phyloP scores from a whole-genome alignment of 2,329 filamentous ascomycete genomes.

The Colletotrichum sublineola region DNA sequence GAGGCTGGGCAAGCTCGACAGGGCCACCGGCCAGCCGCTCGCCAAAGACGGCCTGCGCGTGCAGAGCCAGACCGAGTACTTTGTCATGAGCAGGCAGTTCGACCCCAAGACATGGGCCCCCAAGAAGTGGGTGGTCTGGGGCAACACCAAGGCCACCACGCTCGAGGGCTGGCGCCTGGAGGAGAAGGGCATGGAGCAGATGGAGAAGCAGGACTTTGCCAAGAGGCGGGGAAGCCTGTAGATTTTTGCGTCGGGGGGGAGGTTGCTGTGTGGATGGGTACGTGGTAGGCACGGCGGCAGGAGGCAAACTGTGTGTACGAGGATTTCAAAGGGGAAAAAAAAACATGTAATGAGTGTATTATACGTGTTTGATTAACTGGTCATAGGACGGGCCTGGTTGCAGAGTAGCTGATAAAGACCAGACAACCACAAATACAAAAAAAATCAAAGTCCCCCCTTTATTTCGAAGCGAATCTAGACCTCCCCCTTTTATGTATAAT shows the following conservation, averaged over 20 bases:
- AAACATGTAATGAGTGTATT: constrained; percentile 44
- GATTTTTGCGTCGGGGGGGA: constrained; percentile 32
- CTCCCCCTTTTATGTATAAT: not conserved
- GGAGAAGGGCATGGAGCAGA: constrained; percentile 53
- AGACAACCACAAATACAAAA: constrained; percentile 17
- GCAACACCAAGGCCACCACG: constrained; percentile 69
- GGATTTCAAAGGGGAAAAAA: constrained; percentile 2
- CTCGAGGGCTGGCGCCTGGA: constrained; percentile 55
- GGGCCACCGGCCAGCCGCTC: constrained; percentile 47
- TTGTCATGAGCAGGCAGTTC: constrained; percentile 69
- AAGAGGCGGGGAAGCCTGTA: constrained; percentile 32
- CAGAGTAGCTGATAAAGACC: constrained; percentile 23
- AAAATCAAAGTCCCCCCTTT: constrained; percentile 19
- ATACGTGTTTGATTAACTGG: constrained; percentile 36
- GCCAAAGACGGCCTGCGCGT: constrained; percentile 61
- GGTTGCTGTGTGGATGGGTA: not conserved
- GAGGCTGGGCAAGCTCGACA: constrained; percentile 60
- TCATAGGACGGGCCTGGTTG: constrained; percentile 31
- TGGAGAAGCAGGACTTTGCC: constrained; percentile 44
- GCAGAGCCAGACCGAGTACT: constrained; percentile 71
- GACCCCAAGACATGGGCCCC: constrained; percentile 61
- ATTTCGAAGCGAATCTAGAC: not conserved
- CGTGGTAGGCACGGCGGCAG: not conserved
- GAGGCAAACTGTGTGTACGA: constrained; percentile 33
- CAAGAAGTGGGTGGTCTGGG: constrained; percentile 74